phyloP scores from a whole-genome alignment of 169 alveolate species.

The Plasmodium ovale region DNA sequence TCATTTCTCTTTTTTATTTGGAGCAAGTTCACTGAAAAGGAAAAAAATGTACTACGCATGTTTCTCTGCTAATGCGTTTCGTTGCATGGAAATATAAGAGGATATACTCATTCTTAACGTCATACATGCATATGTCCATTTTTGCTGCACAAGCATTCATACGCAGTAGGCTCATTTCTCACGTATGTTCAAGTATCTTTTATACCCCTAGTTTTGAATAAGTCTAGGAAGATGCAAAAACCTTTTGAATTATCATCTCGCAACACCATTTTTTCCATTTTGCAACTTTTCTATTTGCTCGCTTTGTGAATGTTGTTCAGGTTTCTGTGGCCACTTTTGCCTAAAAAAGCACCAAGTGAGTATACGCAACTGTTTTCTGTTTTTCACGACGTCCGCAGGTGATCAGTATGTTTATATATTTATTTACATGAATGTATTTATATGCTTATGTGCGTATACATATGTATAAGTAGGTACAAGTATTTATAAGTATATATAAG shows the following conservation, averaged over 20 bases:
- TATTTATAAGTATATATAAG: neutral
- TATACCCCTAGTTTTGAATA: constrained; percentile 42
- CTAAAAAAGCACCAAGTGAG: too few relatives aligned
- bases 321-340: too few relatives aligned
- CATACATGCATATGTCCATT: neutral
- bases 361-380: too few relatives aligned
- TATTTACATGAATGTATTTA: neutral
- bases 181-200: too few relatives aligned
- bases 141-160: neutral
- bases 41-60: neutral
- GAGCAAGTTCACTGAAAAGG: constrained; percentile 35
- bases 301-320: too few relatives aligned
- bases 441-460: neutral
- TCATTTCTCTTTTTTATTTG: constrained; percentile 45
- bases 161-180: too few relatives aligned
- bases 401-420: neutral
- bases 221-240: constrained; percentile 25
- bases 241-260: neutral
- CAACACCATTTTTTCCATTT: constrained; percentile 6
- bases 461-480: neutral
- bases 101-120: neutral
- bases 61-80: too few relatives aligned
- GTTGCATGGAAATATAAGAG: neutral
- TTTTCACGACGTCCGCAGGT: too few relatives aligned
- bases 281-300: too few relatives aligned